Evolutionary conservation across 2,329 filamentous ascomycete species (phyloP).

Genomic region (Lomentospora prolificans): DNA sequence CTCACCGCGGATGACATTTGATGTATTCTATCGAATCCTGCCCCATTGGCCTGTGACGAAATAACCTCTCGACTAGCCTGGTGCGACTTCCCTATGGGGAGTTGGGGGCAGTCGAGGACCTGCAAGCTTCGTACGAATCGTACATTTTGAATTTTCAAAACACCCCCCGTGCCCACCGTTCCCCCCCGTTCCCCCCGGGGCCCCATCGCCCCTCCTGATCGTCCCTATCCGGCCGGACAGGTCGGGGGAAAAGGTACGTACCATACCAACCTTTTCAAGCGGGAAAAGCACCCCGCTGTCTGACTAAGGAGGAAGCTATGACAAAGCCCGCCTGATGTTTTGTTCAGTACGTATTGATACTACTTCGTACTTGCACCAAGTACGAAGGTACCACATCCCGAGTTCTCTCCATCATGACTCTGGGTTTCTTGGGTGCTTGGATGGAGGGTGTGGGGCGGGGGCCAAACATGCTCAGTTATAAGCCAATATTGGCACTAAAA

Average conservation of each 20-base stretch:
- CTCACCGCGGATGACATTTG: too few relatives aligned
- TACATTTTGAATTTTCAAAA: too few relatives aligned
- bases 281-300: neutral
- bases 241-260: neutral
- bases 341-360: too few relatives aligned
- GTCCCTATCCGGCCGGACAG: neutral
- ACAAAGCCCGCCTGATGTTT: too few relatives aligned
- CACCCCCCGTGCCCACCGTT: neutral
- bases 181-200: neutral
- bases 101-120: too few relatives aligned
- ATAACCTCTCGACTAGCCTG: too few relatives aligned
- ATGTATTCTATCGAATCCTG: too few relatives aligned
- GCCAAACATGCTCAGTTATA: neutral
- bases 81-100: too few relatives aligned
- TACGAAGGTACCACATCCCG: neutral
- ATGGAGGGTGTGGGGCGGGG: neutral
- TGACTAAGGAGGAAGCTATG: neutral
- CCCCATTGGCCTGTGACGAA: too few relatives aligned
- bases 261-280: neutral
- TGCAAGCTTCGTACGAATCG: too few relatives aligned
- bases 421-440: neutral
- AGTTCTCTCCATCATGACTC: neutral
- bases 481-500: neutral
- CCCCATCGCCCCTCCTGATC: neutral
- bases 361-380: too few relatives aligned